Percentiles rank a stretch among this genome's conserved stretches.
phyloP scores from a whole-genome alignment of 805 yeast genomes.

The Barnettozyma pratensis region DNA sequence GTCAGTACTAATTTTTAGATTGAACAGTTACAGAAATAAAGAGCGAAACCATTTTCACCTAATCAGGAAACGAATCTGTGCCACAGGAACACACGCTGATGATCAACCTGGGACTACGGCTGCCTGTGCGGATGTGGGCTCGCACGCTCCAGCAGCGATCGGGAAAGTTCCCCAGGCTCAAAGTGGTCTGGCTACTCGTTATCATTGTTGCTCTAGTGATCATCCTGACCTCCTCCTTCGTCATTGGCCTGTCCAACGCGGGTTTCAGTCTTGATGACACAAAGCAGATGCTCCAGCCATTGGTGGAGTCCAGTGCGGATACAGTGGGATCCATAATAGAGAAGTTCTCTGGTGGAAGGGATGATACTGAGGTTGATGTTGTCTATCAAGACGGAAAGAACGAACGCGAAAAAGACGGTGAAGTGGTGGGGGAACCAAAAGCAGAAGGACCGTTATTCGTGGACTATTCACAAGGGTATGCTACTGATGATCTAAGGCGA shows the following conservation, averaged over 20 bases:
- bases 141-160: neutral
- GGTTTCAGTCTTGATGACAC: neutral
- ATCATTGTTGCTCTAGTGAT: neutral
- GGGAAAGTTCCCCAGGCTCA: neutral
- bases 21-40: too few species aligned
- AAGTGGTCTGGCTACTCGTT: neutral
- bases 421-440: too few species aligned
- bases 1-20: too few species aligned
- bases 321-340: neutral
- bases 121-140: neutral
- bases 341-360: neutral
- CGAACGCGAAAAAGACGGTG: neutral
- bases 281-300: neutral
- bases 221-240: neutral
- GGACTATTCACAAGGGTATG: slow-evolving; percentile 15
- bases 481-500: slow-evolving; percentile 15
- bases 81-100: too few species aligned
- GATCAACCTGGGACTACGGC: neutral
- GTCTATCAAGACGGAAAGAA: neutral
- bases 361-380: neutral
- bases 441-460: neutral
- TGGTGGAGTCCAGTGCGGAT: neutral
- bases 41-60: too few species aligned
- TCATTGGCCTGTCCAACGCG: neutral
- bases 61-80: too few species aligned